Base-by-base conservation (phyloP, 2,329 filamentous ascomycete species). In the Nemania sp. region DNA sequence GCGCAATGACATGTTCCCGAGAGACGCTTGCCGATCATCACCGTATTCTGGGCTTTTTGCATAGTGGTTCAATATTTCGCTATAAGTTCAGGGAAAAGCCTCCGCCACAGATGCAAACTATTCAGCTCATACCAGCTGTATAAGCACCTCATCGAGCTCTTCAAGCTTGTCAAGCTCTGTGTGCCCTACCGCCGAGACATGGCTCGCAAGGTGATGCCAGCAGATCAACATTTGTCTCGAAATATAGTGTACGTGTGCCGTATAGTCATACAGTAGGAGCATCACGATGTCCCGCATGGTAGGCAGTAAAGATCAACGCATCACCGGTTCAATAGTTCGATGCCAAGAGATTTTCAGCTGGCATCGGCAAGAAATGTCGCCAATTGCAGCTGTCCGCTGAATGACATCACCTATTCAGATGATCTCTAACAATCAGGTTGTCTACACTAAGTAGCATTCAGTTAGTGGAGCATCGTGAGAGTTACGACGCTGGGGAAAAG, bases 341-440 rank as follows among this genome's bases (percentile, higher is more conserved):
- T 20, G 40, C 23, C 40, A 42, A 28, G 40, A n/a, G 3, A 15
- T 19, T 28, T 42, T 42, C 40, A 42, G 40, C 37, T 40, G 4
- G 12, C n/a, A 7, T 40, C 20, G 9, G 6, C 11, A 39, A 6
- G 7, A 22, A 20, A 14, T 11, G 36, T 23, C 19, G 17, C 15
- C 20, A 20, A 20, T 20, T 19, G 19, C 7, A 8, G 5, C 2
- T 28, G 15, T 33, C 12, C 15, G 15, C 15, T 9, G 19, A 20
- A 19, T 50, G 47, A 50, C 39, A 50, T 50, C 39, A 50, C 37
- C 28, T 26, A 50, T 50, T 37, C 37, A 49, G 47, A n/a, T n/a
- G n/a, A n/a, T n/a, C n/a, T n/a, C n/a, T n/a, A n/a, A n/a, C n/a
- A n/a, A n/a, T n/a, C n/a, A n/a, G n/a, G n/a, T n/a, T n/a, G n/a